Evolutionary conservation across 2,329 filamentous ascomycete genomes (phyloP).

Genomic region (Chrysoporthe austroafricana): DNA sequence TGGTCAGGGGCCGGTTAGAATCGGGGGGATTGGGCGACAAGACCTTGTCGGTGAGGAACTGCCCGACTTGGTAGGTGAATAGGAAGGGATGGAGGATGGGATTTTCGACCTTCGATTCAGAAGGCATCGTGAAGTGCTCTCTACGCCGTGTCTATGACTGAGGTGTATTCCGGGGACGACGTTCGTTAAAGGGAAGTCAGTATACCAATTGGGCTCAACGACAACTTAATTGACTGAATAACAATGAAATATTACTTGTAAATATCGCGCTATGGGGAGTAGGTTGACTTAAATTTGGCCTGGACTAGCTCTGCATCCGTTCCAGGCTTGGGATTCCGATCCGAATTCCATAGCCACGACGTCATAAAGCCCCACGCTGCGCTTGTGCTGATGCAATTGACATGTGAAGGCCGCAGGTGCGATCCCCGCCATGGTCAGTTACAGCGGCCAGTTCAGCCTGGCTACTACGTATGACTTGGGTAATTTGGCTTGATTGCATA

Average conservation of each 20-base stretch:
- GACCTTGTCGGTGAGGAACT: constrained; percentile 65
- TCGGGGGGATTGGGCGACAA: constrained; percentile 73
- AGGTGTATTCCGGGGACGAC: background rate
- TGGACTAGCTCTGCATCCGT: constrained; percentile 1
- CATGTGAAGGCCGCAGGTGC: constrained; percentile 1
- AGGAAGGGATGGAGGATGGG: constrained; percentile 57
- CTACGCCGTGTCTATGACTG: background rate
- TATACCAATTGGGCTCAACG: background rate
- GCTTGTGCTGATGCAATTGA: constrained; percentile 6
- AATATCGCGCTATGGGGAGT: background rate
- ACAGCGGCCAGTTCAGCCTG: background rate
- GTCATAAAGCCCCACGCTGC: constrained; percentile 13
- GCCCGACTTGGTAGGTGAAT: constrained; percentile 66
- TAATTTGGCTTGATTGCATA: background rate
- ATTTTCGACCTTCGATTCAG: constrained; percentile 41
- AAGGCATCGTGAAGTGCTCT: constrained; percentile 38
- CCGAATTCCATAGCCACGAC: constrained; percentile 1
- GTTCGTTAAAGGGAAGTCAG: background rate
- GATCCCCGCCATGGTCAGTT: too few relatives aligned
- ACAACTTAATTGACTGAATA: background rate
- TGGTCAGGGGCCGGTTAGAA: constrained; percentile 56
- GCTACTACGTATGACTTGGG: background rate
- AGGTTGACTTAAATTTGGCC: background rate
- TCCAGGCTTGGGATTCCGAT: background rate
- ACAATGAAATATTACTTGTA: background rate